Conservation (phyloP, 306 rosid genomes). For the Fragaria iinumae region DNA sequence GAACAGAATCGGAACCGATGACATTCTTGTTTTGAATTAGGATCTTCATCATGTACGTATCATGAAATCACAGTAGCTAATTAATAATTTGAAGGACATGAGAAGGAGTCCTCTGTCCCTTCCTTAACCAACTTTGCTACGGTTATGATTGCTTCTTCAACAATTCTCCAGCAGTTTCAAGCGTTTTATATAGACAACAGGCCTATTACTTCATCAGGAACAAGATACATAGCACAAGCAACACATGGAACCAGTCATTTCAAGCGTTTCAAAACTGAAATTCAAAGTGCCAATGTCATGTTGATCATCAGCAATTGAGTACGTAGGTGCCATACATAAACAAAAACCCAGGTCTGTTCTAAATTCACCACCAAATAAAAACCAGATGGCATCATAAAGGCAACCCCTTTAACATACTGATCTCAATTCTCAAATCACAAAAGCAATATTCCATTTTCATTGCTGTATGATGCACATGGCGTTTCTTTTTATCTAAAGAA, state of each 20-base stretch:
- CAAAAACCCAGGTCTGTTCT: background rate
- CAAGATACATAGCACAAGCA: background rate
- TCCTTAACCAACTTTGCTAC: background rate
- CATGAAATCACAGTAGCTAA: background rate
- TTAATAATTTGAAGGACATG: background rate
- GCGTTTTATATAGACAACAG: background rate
- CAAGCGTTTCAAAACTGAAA: background rate
- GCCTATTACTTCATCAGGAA: background rate
- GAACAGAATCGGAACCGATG: background rate
- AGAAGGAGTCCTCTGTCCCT: background rate
- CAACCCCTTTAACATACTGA: background rate
- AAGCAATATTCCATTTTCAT: background rate
- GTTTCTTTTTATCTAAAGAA: background rate
- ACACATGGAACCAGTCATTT: background rate
- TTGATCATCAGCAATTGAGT: background rate
- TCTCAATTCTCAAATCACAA: background rate
- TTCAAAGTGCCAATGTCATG: background rate
- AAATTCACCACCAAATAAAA: background rate
- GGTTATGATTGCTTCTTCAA: background rate
- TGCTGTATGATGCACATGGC: background rate
- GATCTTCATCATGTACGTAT: background rate
- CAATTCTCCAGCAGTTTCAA: background rate
- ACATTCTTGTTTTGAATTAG: background rate
- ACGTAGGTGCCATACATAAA: too few species aligned
- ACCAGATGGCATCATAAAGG: background rate